A percentile compares a stretch with the other conserved stretches of the same genome.
Evolutionary conservation across 2,329 filamentous ascomycete genomes (phyloP).

Genomic region (Venturia aucupariae): DNA sequence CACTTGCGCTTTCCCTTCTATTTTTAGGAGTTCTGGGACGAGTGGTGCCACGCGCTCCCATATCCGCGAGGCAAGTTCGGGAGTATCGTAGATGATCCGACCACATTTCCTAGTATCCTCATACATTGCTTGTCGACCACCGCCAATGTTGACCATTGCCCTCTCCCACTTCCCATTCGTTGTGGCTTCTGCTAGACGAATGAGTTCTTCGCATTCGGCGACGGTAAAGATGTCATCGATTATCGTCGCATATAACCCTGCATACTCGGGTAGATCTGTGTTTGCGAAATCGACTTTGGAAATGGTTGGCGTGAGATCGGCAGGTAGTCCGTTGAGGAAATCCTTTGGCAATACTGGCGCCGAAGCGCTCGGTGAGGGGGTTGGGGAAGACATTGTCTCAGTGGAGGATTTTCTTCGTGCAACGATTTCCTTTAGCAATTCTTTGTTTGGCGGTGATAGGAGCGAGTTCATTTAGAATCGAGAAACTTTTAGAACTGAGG

Average conservation of each 20-base stretch:
- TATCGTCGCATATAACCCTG: conserved; percentile 48
- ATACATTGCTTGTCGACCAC: conserved; percentile 48
- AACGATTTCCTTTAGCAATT: not conserved
- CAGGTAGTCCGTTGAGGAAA: conserved; percentile 40
- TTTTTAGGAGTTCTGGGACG: conserved; percentile 40
- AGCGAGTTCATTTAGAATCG: not conserved
- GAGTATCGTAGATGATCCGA: conserved; percentile 67
- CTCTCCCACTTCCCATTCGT: conserved; percentile 46
- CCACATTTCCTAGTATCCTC: conserved; percentile 58
- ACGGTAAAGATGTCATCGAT: conserved; percentile 54
- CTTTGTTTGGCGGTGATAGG: not conserved
- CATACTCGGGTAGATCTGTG: conserved; percentile 44
- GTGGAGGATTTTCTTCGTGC: not conserved
- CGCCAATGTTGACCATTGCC: conserved; percentile 59
- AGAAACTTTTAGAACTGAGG: too few species aligned
- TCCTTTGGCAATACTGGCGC: conserved; percentile 28
- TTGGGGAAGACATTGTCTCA: not conserved
- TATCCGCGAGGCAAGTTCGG: conserved; percentile 52
- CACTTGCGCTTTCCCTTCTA: conserved; percentile 30
- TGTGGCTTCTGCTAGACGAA: conserved; percentile 42
- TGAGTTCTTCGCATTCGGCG: conserved; percentile 53
- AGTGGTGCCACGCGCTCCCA: conserved; percentile 47
- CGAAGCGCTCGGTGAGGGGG: not conserved
- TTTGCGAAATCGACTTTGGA: conserved; percentile 45
- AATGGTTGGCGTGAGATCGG: conserved; percentile 34